Evolutionary conservation across 2,329 filamentous ascomycete species (phyloP).

Genomic region (Monosporascus sp.): DNA sequence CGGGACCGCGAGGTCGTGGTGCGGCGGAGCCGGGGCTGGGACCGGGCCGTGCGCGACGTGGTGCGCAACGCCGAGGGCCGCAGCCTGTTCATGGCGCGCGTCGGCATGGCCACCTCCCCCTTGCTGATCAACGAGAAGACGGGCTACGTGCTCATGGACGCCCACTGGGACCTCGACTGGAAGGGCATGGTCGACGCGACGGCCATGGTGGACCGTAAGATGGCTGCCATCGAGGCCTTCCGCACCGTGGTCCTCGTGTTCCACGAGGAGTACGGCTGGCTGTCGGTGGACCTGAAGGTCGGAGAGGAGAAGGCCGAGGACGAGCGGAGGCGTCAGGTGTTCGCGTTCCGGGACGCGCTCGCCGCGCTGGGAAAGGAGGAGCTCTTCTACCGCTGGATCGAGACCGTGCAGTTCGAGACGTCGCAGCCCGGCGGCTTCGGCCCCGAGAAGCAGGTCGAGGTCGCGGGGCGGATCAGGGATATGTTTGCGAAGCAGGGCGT

Average conservation of each 20-base stretch:
- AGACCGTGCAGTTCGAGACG: constrained; percentile 85
- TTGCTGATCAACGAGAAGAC: constrained; percentile 70
- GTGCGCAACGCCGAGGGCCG: constrained; percentile 42
- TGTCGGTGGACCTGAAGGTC: constrained; percentile 56
- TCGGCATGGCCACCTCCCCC: constrained; percentile 66
- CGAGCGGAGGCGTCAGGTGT: constrained; percentile 66
- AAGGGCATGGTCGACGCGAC: constrained; percentile 72
- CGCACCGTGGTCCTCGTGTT: constrained; percentile 66
- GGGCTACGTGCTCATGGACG: constrained; percentile 80
- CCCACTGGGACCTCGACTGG: constrained; percentile 86
- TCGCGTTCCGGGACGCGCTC: constrained; percentile 74
- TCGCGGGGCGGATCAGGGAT: constrained; percentile 68
- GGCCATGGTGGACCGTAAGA: constrained; percentile 60
- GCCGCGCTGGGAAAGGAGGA: constrained; percentile 76
- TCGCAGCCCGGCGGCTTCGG: constrained; percentile 75
- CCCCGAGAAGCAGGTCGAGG: constrained; percentile 63
- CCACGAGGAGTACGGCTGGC: constrained; percentile 65
- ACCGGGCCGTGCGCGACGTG: constrained; percentile 50
- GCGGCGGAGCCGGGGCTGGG: constrained; percentile 71
- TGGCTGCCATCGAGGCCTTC: constrained; percentile 60
- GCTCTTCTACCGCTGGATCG: constrained; percentile 88
- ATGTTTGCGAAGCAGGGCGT: constrained; percentile 71
- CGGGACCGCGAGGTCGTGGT: constrained; percentile 76
- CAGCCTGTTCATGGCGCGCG: constrained; percentile 55
- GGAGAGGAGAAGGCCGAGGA: constrained; percentile 49